Percentiles rank a stretch among this genome's conserved stretches.
phyloP scores from a whole-genome alignment of 495 filamentous ascomycete genomes.

The Parachaetomium inaequale region DNA sequence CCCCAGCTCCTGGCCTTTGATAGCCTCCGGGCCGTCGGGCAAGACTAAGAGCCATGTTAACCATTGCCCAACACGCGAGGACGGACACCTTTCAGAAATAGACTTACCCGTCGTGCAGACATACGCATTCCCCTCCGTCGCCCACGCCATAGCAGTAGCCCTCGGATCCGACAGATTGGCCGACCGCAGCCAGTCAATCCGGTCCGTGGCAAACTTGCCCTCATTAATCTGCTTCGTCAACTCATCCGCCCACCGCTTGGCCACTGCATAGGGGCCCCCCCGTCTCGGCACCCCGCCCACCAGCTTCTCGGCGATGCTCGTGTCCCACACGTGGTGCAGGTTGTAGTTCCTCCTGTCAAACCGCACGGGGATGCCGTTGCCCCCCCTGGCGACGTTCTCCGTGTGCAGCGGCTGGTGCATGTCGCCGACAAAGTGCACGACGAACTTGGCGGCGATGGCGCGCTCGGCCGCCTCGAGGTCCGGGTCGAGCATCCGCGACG shows the following conservation, averaged over 20 bases:
- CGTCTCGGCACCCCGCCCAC: constrained; percentile 41
- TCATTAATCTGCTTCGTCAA: constrained; percentile 50
- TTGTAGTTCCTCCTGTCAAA: constrained; percentile 50
- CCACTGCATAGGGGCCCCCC: constrained; percentile 42
- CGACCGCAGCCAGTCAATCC: constrained; percentile 47
- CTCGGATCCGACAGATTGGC: constrained; percentile 50
- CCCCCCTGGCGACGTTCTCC: constrained; percentile 56
- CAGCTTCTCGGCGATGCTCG: constrained; percentile 57
- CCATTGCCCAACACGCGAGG: not conserved
- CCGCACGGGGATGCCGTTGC: constrained; percentile 56
- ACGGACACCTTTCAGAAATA: not conserved
- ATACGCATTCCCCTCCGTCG: constrained; percentile 55
- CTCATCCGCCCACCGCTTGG: constrained; percentile 49
- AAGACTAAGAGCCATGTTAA: constrained; percentile 42
- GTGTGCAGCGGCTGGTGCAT: constrained; percentile 65
- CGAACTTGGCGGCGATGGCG: constrained; percentile 56
- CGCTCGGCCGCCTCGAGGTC: constrained; percentile 36
- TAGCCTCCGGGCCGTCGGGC: constrained; percentile 49
- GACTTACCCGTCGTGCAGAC: constrained; percentile 53
- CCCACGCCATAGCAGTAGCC: constrained; percentile 56
- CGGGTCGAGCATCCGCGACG: constrained; percentile 45
- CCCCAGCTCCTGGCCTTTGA: constrained; percentile 56
- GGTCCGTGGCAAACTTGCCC: constrained; percentile 44
- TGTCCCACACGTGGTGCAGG: constrained; percentile 63
- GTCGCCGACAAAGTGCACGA: constrained; percentile 64